phyloP scores from a whole-genome alignment of 345 rosid species.

The Heritiera littoralis region DNA sequence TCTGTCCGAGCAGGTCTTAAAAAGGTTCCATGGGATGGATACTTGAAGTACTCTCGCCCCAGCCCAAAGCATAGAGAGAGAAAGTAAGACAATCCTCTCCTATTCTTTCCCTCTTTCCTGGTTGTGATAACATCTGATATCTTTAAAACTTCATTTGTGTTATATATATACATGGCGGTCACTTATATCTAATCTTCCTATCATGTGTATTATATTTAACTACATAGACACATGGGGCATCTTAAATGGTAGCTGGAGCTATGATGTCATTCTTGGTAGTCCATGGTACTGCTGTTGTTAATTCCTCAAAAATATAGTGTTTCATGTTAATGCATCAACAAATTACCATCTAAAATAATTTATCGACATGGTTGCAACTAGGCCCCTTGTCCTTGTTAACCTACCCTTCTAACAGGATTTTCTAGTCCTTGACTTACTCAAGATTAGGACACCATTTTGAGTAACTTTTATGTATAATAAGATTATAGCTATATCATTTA shows the following conservation, averaged over 20 bases:
- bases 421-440: neutral
- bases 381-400: neutral
- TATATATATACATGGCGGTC: neutral
- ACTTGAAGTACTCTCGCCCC: conserved; percentile 87
- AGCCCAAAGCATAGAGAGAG: conserved; percentile 91
- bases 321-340: neutral
- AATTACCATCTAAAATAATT: neutral
- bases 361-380: neutral
- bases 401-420: neutral
- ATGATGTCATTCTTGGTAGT: neutral
- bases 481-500: neutral
- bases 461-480: neutral
- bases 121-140: neutral
- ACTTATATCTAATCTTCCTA: neutral
- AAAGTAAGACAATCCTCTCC: conserved; percentile 60
- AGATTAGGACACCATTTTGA: neutral
- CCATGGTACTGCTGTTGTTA: neutral
- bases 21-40: conserved; percentile 99
- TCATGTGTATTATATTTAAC: neutral
- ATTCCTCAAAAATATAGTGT: neutral
- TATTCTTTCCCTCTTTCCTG: conserved; percentile 8
- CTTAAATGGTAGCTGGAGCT: neutral
- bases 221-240: neutral
- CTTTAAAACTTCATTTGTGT: neutral
- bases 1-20: conserved; percentile 92